Evolutionary conservation across 1,284 basidiomycete genomes (phyloP), one percentile per base, ranked within the genome.

Genomic region (Takashimella tepidaria): DNA sequence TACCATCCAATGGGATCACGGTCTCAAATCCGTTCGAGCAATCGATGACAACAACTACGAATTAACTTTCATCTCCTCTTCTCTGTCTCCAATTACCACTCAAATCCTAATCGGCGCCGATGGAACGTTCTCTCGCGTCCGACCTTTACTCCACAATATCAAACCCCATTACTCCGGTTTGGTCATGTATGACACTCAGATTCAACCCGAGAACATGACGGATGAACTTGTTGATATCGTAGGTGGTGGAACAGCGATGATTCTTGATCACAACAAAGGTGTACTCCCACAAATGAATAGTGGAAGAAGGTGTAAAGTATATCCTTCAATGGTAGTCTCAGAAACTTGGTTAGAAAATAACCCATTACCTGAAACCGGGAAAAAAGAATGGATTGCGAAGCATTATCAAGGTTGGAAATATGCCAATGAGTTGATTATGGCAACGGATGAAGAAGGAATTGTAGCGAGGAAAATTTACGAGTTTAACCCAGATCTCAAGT

Each of bases 71-170:
- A 1, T 42, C n/a, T 37, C 31, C 16, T 16, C 31, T 16, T 37
- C 31, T 8, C 31, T 37, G 31, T 37, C 16, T 16, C 31, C 31
- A 8, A 12, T 46, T 5, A 27, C 37, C 11, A 53, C 53, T 23
- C 21, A 26, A 2, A 41, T 57, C 21, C 50, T 80, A 24, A 64
- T 81, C 19, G 80, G 79, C 13, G 79, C 80, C 11, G 80, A 81
- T 50, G 79, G 80, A 6, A 68, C 78, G 5, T 78, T 76, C 72
- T 79, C 78, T 12, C 66, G 65, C 47, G 68, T 78, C 12, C 76
- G 79, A 25, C 63, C 67, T 3, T 62, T 79, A 31, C 57, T 79
- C n/a, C 68, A 73, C 19, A 40, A 57, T 20, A 49, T 57, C 10
- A 53, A 53, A 43, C 78, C 78, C 3, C 51, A 57, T 12, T 79